Conservation (phyloP, 495 filamentous ascomycete genomes). For the Aspergillus sclerotiicarbonarius region DNA sequence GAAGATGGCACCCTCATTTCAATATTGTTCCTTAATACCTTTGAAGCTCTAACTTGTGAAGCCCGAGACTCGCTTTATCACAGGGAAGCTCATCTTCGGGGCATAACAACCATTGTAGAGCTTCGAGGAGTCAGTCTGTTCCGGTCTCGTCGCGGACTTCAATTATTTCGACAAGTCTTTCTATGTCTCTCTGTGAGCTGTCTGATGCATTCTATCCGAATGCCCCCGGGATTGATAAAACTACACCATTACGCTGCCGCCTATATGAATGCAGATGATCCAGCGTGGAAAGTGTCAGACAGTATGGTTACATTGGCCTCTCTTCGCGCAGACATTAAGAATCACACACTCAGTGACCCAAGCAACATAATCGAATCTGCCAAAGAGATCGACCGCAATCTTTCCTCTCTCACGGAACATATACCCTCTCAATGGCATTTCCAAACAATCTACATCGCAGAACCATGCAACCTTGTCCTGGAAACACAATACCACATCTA, state of each 20-base stretch:
- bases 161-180: constrained; percentile 8
- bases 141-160: constrained; percentile 2
- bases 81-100: constrained; percentile 6
- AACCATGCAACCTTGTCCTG: neutral
- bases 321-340: constrained; percentile 2
- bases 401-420: neutral
- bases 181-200: constrained; percentile 4
- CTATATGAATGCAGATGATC: neutral
- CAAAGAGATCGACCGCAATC: neutral
- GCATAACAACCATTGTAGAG: constrained; percentile 4
- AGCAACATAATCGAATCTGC: neutral
- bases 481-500: constrained; percentile 1
- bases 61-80: neutral
- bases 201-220: constrained; percentile 1
- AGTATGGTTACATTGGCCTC: neutral
- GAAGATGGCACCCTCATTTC: constrained; percentile 3
- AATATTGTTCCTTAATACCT: constrained; percentile 7
- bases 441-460: neutral
- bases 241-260: neutral
- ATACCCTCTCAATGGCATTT: neutral
- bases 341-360: neutral
- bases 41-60: neutral
- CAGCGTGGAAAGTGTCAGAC: constrained; percentile 1
- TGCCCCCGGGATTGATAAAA: neutral
- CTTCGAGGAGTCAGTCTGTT: neutral